A percentile compares a stretch with the other conserved stretches of the same genome.
These are phyloP conservation scores for Cicer chorassanicum DNA, from an alignment of 306 rosid species.

Conservation along the genomic window DNA sequence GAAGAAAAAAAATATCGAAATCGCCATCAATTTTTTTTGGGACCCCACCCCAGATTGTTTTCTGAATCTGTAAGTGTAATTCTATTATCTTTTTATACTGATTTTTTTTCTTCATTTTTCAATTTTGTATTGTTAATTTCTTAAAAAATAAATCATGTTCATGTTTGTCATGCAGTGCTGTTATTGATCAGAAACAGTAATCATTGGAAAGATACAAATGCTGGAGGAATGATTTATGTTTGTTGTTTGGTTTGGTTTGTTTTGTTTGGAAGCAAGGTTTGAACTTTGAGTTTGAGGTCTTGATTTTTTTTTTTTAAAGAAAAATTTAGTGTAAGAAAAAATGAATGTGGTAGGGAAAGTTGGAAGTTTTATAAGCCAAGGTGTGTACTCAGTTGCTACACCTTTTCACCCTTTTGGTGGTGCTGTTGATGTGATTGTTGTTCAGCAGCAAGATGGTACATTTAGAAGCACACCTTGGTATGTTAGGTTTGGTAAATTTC, in stretches of 20 bases:
- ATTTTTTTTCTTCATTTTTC: constrained; percentile 3
- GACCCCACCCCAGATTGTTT: constrained; percentile 44
- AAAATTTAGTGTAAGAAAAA: constrained; percentile 30
- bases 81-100: constrained; percentile 34
- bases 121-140: neutral
- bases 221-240: constrained; percentile 46
- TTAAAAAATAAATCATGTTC: neutral
- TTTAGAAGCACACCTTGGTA: constrained; percentile 95
- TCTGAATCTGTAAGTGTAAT: constrained; percentile 58
- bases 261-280: constrained; percentile 46
- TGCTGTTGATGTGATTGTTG: constrained; percentile 94
- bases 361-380: constrained; percentile 84
- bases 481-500: constrained; percentile 94
- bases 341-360: constrained; percentile 94
- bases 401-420: constrained; percentile 99
- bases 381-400: constrained; percentile 92
- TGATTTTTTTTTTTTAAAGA: neutral
- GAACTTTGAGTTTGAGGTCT: constrained; percentile 37
- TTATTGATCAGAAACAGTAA: constrained; percentile 45
- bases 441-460: constrained; percentile 94
- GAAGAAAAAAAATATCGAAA: constrained; percentile 8
- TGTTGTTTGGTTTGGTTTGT: constrained; percentile 27
- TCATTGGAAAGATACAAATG: constrained; percentile 36
- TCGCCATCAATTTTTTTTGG: constrained; percentile 40
- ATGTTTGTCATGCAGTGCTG: constrained; percentile 51